These are phyloP conservation scores for Wickerhamiella siamensis DNA, from an alignment of 805 yeast genomes.

Conservation along the genomic window DNA sequence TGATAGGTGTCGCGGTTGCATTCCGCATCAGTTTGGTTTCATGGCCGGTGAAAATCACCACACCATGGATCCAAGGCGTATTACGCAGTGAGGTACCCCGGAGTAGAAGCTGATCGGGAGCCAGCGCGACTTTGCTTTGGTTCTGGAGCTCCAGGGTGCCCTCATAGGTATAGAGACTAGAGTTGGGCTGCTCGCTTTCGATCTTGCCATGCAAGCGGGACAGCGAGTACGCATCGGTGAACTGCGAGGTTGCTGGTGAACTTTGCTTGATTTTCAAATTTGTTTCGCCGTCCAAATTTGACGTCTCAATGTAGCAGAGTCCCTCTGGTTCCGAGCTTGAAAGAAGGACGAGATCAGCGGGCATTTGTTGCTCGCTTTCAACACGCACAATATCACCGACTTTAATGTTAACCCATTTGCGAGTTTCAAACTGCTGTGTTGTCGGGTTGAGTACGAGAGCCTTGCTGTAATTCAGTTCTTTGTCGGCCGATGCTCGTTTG, in stretches of 20 bases:
- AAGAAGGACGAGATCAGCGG: conserved; percentile 77
- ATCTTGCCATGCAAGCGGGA: conserved; percentile 40
- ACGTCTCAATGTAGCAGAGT: conserved; percentile 91
- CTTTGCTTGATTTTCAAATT: conserved; percentile 91
- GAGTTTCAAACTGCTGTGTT: conserved; percentile 47
- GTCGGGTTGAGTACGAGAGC: conserved; percentile 46
- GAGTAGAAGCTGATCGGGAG: conserved; percentile 81
- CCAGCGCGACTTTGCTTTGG: conserved; percentile 38
- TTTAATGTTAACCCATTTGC: conserved; percentile 71
- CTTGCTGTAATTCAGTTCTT: conserved; percentile 68
- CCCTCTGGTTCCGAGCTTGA: conserved; percentile 98
- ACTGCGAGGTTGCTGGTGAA: conserved; percentile 54
- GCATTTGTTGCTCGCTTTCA: conserved; percentile 76
- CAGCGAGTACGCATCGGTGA: conserved; percentile 47
- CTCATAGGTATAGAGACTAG: conserved; percentile 86
- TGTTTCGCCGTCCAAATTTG: conserved; percentile 95
- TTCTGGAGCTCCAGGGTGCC: conserved; percentile 50
- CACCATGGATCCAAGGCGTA: conserved; percentile 89
- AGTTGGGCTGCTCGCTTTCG: conserved; percentile 82
- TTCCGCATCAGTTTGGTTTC: conserved; percentile 96
- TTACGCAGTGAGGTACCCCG: conserved; percentile 94
- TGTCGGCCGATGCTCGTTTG: conserved; percentile 77
- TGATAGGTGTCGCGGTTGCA: conserved; percentile 97
- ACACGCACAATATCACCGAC: conserved; percentile 89
- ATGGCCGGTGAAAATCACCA: conserved; percentile 92